Evolutionary conservation across 176 grass and related monocot genomes (phyloP).

Genomic region (Melocanna baccifera): DNA sequence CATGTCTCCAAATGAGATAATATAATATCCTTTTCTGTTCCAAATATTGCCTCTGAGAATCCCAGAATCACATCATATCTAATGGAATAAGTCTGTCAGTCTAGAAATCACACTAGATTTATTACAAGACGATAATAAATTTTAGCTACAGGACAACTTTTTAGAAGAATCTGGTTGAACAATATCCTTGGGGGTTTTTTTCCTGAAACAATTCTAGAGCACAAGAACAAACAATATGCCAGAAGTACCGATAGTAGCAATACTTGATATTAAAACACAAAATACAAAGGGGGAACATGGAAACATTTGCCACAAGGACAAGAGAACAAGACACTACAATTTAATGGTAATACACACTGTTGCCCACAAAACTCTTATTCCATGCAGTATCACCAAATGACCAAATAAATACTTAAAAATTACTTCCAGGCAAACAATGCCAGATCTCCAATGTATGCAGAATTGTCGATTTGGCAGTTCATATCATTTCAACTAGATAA

Average conservation of each 20-base stretch:
- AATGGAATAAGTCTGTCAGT: constrained; percentile 37
- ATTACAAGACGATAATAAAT: constrained; percentile 4
- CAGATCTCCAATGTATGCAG: not conserved
- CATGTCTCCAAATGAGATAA: constrained; percentile 97
- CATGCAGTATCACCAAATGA: not conserved
- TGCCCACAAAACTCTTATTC: not conserved
- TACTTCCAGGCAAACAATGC: not conserved
- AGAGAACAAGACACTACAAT: not conserved
- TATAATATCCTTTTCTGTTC: constrained; percentile 90
- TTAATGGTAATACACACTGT: not conserved
- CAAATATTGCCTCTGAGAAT: constrained; percentile 96
- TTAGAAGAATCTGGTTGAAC: not conserved
- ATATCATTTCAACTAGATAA: constrained; percentile 10
- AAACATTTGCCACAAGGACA: not conserved
- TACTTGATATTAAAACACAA: constrained; percentile 1
- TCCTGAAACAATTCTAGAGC: not conserved
- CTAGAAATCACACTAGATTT: constrained; percentile 19
- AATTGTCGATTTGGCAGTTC: not conserved
- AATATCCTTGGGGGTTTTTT: not conserved
- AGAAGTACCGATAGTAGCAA: not conserved
- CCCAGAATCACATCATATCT: constrained; percentile 90
- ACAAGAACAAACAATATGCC: constrained; percentile 1
- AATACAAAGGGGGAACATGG: not conserved
- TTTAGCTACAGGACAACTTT: constrained; percentile 11
- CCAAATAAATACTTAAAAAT: not conserved